Evolutionary conservation across 305 asterid species (phyloP), one percentile per base, ranked within the genome.

Genomic region (Fraxinus albicans): DNA sequence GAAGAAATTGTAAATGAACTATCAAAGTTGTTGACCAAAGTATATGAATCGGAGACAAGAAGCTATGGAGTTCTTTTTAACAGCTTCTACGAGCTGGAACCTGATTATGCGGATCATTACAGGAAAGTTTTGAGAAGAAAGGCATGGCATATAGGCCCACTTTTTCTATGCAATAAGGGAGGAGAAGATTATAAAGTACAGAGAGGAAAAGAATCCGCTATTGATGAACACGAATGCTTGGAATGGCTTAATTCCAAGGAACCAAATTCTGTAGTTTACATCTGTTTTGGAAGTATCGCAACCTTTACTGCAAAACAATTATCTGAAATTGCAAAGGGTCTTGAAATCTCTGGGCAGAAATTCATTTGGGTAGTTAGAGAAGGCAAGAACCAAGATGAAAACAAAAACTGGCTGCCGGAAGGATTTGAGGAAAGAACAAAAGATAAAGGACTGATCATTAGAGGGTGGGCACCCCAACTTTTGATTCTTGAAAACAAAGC

Each of bases 121-220:
- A 69, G 53, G 58, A 50, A 79, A 0, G 86, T 86, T 73, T 50
- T 73, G n/a, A 84, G 86, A 0, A 79, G 84, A 80, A 85, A 73
- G 19, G 85, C 91, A 0, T 93, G 95, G 92, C 83, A 44, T 33
- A 89, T 92, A 2, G 96, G 96, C 29, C 96, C 96, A 0, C 87
- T 89, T 31, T 77, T 84, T 12, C 31, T 91, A 3, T 84, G 80
- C 76, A 83, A 72, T 47, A 83, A 69, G 2, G 76, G 73, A 53
- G 31, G 21, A 17, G 44, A 10, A 1, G 86, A 83, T 7, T 70
- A 79, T 40, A 85, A 76, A 63, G 86, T 72, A 0, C 78, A 67
- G 10, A 82, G 91, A 78, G 91, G 91, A 13, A 82, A 85, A 29
- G 73, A 84, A 33, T 86, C 92, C 0, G 82, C 88, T 15, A 85